Base-by-base conservation (phyloP, 495 filamentous ascomycete genomes). In the Aspergillus nidulans region DNA sequence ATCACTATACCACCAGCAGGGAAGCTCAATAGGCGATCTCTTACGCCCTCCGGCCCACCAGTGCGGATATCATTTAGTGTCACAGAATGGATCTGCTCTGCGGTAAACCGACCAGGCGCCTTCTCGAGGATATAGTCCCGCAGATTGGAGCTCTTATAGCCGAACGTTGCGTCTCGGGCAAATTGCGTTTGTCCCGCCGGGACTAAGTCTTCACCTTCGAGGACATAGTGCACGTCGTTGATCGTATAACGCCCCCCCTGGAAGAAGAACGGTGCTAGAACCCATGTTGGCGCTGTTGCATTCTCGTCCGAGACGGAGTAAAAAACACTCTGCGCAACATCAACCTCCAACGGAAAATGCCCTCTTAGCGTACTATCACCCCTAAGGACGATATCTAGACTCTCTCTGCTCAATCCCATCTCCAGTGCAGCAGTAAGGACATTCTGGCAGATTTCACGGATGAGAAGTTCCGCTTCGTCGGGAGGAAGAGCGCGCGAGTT, bases 341-440 rank as follows among this genome's bases (percentile, higher is more conserved):
- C 78, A 0, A 72, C 68, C 41, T 82, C 78, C 4, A 77, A 59
- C 4, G 78, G 79, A 53, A 81, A 80, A 52, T 82, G 79, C 8
- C 79, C 79, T 4, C 79, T 72, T 6, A 81, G 61, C 0, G 79
- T 81, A 36, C 76, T 80, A 58, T 82, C 79, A 6, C 79, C 74
- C 1, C 79, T 69, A 1, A 82, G 69, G 9, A 81, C 78, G 32
- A 82, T 72, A 44, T 80, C 72, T 4, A 81, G 70, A 10, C 32
- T 28, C 12, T 36, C 45, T n/a, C 51, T 56, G 44, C 51, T 56
- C 41, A 69, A 66, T 1, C 62, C 68, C 2, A 72, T 71, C 1
- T 48, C 45, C 23, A 59, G 56, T 0, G 77, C 77, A 4, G 74
- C 78, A 46, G 57, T 23, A n/a, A 59, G 51, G 13, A 82, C 57